Evolutionary conservation across 2,329 filamentous ascomycete species (phyloP).

Genomic region (Pseudogymnoascus sp.): DNA sequence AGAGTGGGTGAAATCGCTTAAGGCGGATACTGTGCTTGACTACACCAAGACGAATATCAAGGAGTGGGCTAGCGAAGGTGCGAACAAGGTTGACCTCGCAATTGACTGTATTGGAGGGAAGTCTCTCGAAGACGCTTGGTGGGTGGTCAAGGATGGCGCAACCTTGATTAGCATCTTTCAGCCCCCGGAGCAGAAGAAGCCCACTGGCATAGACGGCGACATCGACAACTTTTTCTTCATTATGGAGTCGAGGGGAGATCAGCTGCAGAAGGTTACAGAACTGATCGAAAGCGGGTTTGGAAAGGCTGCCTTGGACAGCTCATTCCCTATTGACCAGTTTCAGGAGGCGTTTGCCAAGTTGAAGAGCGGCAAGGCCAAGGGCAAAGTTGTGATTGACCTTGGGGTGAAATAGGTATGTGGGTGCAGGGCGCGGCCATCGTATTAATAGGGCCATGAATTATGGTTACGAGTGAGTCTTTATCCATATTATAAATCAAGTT

Average conservation of each 20-base stretch:
- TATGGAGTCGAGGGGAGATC: constrained; percentile 32
- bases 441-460: neutral
- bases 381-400: constrained; percentile 36
- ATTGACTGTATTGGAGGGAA: constrained; percentile 38
- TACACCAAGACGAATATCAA: constrained; percentile 30
- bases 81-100: constrained; percentile 35
- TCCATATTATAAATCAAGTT: too few relatives aligned
- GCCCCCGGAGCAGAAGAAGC: constrained; percentile 29
- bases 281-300: constrained; percentile 34
- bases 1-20: constrained; percentile 33
- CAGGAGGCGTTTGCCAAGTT: constrained; percentile 34
- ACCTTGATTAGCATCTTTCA: constrained; percentile 34
- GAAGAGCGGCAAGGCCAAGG: constrained; percentile 33
- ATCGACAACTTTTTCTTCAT: constrained; percentile 36
- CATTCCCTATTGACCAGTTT: constrained; percentile 34
- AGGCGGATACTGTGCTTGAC: constrained; percentile 36
- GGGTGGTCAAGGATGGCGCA: constrained; percentile 31
- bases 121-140: constrained; percentile 37
- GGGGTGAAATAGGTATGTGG: neutral
- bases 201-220: constrained; percentile 23
- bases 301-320: constrained; percentile 34
- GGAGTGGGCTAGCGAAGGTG: constrained; percentile 28
- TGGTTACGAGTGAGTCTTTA: neutral
- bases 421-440: neutral
- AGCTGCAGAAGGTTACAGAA: constrained; percentile 32